phyloP scores from a whole-genome alignment of 768 basidiomycete genomes.

The Leccinum aurantiacum region DNA sequence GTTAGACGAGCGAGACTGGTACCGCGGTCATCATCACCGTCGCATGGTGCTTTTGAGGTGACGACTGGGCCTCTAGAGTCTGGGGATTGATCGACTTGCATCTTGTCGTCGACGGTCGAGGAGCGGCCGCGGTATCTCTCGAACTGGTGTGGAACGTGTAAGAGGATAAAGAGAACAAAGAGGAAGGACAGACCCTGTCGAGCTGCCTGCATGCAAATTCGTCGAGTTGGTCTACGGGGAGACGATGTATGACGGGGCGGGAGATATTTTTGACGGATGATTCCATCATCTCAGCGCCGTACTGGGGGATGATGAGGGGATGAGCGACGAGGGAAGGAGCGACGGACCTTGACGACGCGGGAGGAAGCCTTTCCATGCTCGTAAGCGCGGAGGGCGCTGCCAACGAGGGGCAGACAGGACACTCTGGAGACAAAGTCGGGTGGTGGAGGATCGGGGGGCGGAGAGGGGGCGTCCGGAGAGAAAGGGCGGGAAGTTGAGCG shows the following conservation, averaged over 20 bases:
- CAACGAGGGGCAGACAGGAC: conserved; percentile 61
- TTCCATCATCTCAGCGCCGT: conserved; percentile 86
- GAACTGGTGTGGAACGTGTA: conserved; percentile 35
- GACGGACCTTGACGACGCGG: conserved; percentile 74
- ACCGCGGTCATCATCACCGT: conserved; percentile 8
- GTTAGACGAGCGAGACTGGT: conserved; percentile 8
- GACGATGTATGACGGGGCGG: conserved; percentile 74
- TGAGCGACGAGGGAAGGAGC: conserved; percentile 18
- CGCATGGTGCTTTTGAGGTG: neutral
- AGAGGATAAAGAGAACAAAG: neutral
- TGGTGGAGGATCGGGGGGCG: conserved; percentile 7
- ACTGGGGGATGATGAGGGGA: conserved; percentile 43
- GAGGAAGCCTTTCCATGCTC: conserved; percentile 84
- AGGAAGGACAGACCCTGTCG: conserved; percentile 58
- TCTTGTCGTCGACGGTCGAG: conserved; percentile 33
- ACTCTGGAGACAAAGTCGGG: conserved; percentile 53
- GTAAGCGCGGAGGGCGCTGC: conserved; percentile 69
- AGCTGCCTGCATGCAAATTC: conserved; percentile 89
- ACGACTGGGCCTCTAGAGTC: neutral
- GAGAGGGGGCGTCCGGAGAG: conserved; percentile 3
- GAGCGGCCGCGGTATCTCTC: conserved; percentile 47
- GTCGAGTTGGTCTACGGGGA: conserved; percentile 76
- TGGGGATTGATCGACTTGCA: conserved; percentile 23
- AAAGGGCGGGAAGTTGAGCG: neutral
- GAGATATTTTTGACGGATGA: conserved; percentile 80